Evolutionary conservation across 257 asterid genomes (phyloP).

Genomic region (Solanum bukasovii): DNA sequence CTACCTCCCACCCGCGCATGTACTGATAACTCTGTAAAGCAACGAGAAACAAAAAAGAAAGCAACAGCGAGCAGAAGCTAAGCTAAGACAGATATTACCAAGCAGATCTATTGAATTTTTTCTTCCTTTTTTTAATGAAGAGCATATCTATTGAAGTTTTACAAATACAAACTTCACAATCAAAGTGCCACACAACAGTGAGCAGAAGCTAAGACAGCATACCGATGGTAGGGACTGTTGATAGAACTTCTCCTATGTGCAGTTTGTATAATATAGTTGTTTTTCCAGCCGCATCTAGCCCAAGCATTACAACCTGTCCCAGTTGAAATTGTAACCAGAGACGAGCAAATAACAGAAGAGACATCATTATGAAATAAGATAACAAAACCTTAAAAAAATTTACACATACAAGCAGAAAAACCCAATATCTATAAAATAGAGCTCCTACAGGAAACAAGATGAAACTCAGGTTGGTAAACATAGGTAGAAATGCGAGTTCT

Average conservation of each 20-base stretch:
- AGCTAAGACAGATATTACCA: not conserved
- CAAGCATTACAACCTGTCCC: slow-evolving; percentile 94
- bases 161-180: not conserved
- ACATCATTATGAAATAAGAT: not conserved
- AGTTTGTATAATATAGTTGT: slow-evolving; percentile 93
- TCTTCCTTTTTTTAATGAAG: not conserved
- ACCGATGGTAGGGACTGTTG: slow-evolving; percentile 99
- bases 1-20: not conserved
- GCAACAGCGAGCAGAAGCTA: not conserved
- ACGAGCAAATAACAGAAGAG: not conserved
- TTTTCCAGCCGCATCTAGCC: slow-evolving; percentile 99
- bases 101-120: not conserved
- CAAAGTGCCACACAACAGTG: not conserved
- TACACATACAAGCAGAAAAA: not conserved
- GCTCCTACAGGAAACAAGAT: not conserved
- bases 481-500: not conserved
- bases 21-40: not conserved
- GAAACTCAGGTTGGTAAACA: not conserved
- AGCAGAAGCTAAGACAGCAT: slow-evolving; percentile 10
- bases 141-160: not conserved
- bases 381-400: not conserved
- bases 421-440: not conserved
- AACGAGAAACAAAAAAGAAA: not conserved
- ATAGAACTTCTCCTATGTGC: slow-evolving; percentile 95
- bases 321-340: not conserved